Evolutionary conservation across 2,329 filamentous ascomycete species (phyloP), one percentile per base, ranked within the genome.

Genomic region (Pseudocercospora eumusae): DNA sequence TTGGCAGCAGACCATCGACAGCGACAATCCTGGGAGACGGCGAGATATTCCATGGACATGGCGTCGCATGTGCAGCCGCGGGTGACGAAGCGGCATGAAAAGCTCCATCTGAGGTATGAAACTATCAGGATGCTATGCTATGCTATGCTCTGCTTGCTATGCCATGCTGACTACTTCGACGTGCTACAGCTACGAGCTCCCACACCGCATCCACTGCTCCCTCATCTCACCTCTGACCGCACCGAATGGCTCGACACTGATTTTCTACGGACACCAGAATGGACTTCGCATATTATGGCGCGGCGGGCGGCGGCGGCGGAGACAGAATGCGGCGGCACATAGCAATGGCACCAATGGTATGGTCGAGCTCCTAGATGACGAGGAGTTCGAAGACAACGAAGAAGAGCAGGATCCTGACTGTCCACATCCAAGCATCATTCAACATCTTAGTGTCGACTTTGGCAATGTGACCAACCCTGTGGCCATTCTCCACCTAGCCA

Each of bases 221-320:
- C 80, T 81, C 71, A 77, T 83, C 66, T 88, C 88, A 70, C 86
- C 86, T 5, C 72, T 83, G 40, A 78, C 79, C 64, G 79, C 84
- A 20, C 81, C 84, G 21, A 87, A 88, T 73, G 84, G 84, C 71
- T 88, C 86, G 3, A 84, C 82, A 2, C 78, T 88, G 62, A 77
- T 88, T 49, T 69, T 88, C 11, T 87, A 86, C 67, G 86, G 82
- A 52, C 82, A 87, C 66, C 81, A 83, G 45, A 78, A 77, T 45
- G 86, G 86, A 4, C 68, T 89, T 21, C 81, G 81, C 61, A 75
- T 88, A 54, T 67, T 86, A 28, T 88, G 86, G 86, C 79, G 83
- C 73, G 85, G 85, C 47, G 86, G 86, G 3, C 79, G 28, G 28
- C 27, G 77, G 25, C 65, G 66, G 60, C 64, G 65, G 21, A 67